Evolutionary conservation across 176 grass and related monocot genomes (phyloP), one percentile per base, ranked within the genome.

Genomic region (Aegilops bicornis): DNA sequence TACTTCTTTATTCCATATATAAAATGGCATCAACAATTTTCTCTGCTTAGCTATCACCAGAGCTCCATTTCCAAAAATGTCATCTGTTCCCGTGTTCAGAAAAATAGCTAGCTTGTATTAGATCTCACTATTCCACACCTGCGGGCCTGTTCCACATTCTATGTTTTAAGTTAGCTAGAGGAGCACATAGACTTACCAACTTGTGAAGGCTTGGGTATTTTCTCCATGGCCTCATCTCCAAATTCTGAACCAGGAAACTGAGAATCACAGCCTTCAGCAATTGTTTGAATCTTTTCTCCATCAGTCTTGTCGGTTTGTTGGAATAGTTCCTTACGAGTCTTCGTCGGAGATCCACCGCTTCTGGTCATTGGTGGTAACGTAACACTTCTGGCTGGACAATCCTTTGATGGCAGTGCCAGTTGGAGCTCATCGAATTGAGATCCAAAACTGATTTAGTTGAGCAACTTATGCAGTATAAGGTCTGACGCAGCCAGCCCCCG

Each of bases 351-450:
- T 50, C 47, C 47, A 50, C 15, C 3, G 47, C 15, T 50, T 50
- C 47, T 50, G 47, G 47, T 50, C 47, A 16, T 86, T 84, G 77
- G 69, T 60, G 48, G 72, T 15, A 59, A 63, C 39, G 35, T 30
- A 75, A n/a, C 23, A 83, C 58, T 89, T 72, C 84, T 71, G 23
- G 87, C 33, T 69, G 76, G 59, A 39, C 80, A 4, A 73, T 65
- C 86, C 87, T 89, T 83, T 63, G 96, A 78, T 84, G 92, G 85
- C 79, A 94, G 79, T 24, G 91, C 23, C 19, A 91, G 39, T 64
- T 85, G 91, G 76, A 98, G 79, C 48, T 91, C 90, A 40, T 73
- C 14, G 83, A 91, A 85, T 23, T 64, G 5, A 88, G 85, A 67
- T 76, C 50, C 4, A 42, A 36, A 82, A 48, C n/a, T 23, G 85